Evolutionary conservation across 345 rosid species (phyloP).

Genomic region (Brassica napus): Da-Ae NC_063440.1:1281501-1282000

Average conservation of each 20-base stretch:
- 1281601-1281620: constrained; percentile 36
- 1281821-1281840: neutral
- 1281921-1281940: no score
- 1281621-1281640: constrained; percentile 40
- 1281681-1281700: constrained; percentile 8
- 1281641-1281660: constrained; percentile 1
- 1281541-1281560: constrained; percentile 23
- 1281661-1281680: constrained; percentile 9
- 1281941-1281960: no score
- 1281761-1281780: constrained; percentile 8
- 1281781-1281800: neutral
- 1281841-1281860: neutral
- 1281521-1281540: neutral
- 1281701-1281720: constrained; percentile 32
- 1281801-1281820: neutral
- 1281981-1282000: no score
- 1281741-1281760: constrained; percentile 36
- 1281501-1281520: constrained; percentile 3
- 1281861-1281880: neutral
- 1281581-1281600: constrained; percentile 33
- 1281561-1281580: constrained; percentile 22
- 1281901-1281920: no score
- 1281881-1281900: no score
- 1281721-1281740: constrained; percentile 29
- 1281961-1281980: no score